phyloP scores from a whole-genome alignment of 257 asterid species.

The Knoxia roxburghii region DNA sequence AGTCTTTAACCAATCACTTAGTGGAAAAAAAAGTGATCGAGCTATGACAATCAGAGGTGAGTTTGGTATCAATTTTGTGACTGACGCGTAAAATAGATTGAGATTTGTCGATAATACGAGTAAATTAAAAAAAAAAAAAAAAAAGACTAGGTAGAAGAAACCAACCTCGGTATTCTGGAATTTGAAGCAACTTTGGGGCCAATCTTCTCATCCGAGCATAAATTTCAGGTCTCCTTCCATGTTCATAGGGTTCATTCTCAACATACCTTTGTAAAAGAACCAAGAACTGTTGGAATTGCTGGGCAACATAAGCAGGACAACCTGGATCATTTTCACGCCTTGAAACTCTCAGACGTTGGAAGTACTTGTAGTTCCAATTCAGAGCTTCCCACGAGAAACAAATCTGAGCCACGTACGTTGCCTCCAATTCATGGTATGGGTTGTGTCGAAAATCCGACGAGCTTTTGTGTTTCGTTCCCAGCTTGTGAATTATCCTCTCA shows the following conservation, averaged over 20 bases:
- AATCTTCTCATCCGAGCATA: constrained; percentile 68
- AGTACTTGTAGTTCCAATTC: constrained; percentile 78
- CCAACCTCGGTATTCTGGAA: constrained; percentile 73
- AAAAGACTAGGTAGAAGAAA: no score
- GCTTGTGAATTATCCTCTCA: constrained; percentile 53
- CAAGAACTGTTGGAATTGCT: constrained; percentile 81
- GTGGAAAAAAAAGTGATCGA: no score
- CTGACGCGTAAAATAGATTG: no score
- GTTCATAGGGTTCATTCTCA: constrained; percentile 84
- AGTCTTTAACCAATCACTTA: no score
- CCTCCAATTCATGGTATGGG: constrained; percentile 70
- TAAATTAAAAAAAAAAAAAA: no score
- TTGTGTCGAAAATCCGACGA: constrained; percentile 39
- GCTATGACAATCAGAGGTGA: no score
- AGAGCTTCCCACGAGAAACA: constrained; percentile 92
- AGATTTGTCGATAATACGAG: no score
- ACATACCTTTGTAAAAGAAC: constrained; percentile 71
- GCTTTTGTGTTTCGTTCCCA: constrained; percentile 32
- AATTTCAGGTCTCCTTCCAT: constrained; percentile 72
- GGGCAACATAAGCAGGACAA: constrained; percentile 74
- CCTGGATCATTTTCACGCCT: constrained; percentile 55
- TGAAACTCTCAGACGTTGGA: constrained; percentile 55
- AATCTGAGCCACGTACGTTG: constrained; percentile 84
- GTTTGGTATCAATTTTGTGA: no score
- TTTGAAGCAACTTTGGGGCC: constrained; percentile 83